Evolutionary conservation across 805 yeast genomes (phyloP).

Genomic region (Myxozyma neotropica): DNA sequence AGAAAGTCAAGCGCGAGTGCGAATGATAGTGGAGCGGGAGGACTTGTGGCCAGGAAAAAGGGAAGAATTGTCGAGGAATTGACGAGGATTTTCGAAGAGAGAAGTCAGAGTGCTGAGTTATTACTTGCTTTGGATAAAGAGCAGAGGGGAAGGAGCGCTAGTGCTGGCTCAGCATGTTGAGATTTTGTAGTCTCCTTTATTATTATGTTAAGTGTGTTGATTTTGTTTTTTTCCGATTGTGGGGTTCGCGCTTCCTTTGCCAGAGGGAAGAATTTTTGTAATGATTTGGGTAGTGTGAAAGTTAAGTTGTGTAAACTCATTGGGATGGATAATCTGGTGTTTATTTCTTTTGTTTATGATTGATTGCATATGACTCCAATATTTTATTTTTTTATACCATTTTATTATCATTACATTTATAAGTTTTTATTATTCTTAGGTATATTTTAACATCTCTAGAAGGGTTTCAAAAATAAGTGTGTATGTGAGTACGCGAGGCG

Average conservation of each 20-base stretch:
- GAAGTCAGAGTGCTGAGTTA: constrained; percentile 33
- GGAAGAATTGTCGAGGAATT: constrained; percentile 34
- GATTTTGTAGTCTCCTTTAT: not conserved
- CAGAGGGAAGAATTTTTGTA: too few species aligned
- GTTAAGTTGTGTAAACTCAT: not conserved
- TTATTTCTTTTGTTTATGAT: not conserved
- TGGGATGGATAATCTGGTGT: constrained; percentile 4
- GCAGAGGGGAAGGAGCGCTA: constrained; percentile 1
- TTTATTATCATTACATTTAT: not conserved
- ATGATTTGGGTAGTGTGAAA: not conserved
- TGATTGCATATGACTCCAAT: not conserved
- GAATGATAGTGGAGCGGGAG: not conserved
- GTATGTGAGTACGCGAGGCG: too few species aligned
- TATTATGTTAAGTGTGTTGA: not conserved
- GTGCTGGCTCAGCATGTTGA: not conserved
- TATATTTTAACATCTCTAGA: too few species aligned
- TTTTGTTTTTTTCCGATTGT: not conserved
- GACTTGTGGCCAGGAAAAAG: constrained; percentile 17
- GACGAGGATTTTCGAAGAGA: constrained; percentile 32
- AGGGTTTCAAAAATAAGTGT: too few species aligned
- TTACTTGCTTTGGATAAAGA: constrained; percentile 24
- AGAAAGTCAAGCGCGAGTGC: not conserved
- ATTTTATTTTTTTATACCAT: too few species aligned
- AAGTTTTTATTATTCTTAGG: not conserved
- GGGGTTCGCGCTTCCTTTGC: too few species aligned